Percentiles rank a stretch among this genome's conserved stretches.
phyloP scores from a whole-genome alignment of 2,329 filamentous ascomycete species.

The Venturia asperata region DNA sequence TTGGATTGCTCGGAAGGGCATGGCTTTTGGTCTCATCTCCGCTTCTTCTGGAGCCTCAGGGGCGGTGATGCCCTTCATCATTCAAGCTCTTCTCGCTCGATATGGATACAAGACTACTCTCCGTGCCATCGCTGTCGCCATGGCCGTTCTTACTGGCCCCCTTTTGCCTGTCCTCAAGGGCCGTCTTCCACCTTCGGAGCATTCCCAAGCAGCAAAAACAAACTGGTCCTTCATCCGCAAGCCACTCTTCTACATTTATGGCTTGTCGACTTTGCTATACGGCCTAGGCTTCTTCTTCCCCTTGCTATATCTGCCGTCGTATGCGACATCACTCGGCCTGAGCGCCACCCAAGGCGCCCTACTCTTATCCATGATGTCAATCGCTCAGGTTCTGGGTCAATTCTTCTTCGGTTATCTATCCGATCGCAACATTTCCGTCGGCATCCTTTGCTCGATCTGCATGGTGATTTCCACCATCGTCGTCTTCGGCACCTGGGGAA shows the following conservation, averaged over 20 bases:
- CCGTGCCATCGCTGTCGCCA: constrained; percentile 36
- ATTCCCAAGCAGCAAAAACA: constrained; percentile 26
- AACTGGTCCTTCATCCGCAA: constrained; percentile 17
- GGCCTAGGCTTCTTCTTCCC: constrained; percentile 40
- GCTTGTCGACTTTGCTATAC: constrained; percentile 34
- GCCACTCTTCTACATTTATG: constrained; percentile 31
- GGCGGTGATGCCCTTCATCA: constrained; percentile 20
- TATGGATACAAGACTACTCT: constrained; percentile 37
- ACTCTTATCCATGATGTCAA: constrained; percentile 36
- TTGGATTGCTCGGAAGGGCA: constrained; percentile 47
- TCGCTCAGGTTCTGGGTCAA: constrained; percentile 32
- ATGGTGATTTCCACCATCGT: constrained; percentile 31
- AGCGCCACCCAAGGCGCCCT: constrained; percentile 32
- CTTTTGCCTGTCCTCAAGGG: constrained; percentile 40
- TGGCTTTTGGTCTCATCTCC: constrained; percentile 45
- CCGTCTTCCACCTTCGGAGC: constrained; percentile 36
- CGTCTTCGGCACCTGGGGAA: constrained; percentile 41
- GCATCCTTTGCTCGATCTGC: constrained; percentile 33
- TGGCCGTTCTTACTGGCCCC: constrained; percentile 33
- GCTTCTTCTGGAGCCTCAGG: constrained; percentile 23
- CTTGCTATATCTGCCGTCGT: constrained; percentile 37
- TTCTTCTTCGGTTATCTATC: constrained; percentile 34
- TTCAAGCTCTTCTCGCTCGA: constrained; percentile 15
- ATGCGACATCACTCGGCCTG: constrained; percentile 33
- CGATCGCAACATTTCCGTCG: constrained; percentile 32